Evolutionary conservation across 495 filamentous ascomycete species (phyloP), one percentile per base, ranked within the genome.

Genomic region (Astrothelium macrocarpum): DNA sequence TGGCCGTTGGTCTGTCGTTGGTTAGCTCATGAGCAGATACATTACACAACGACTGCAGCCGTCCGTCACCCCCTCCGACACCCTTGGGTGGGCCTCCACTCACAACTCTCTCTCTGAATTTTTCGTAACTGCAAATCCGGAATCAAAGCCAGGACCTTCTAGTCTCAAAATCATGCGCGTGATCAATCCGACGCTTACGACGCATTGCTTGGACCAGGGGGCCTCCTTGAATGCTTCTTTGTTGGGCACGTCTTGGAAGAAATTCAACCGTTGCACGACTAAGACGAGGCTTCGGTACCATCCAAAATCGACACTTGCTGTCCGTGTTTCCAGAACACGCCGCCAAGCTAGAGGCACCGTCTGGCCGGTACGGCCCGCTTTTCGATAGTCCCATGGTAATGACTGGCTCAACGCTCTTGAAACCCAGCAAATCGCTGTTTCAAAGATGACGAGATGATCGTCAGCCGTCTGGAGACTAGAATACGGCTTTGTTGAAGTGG

Each of bases 361-460:
- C 49, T 11, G 25, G 25, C 49, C 25, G 49, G 49, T 29, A 56
- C 49, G 49, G 49, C 49, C 49, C 49, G 49, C 49, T 56, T 56
- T 56, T 56, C 25, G 49, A 56, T 5, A 11, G 25, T 56, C 12
- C 49, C 49, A 56, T 56, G 49, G 49, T 56, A 26, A 11, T 56
- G 23, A 56, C 49, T 56, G 49, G 49, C 49, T 56, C 49, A 56
- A 56, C 49, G 49, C 49, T 29, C 25, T n/a, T 56, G 49, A 56
- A 56, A 56, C 49, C 25, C 29, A 20, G 25, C 49, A 56, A 56
- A 56, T 56, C 25, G 49, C 9, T n/a, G 20, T 26, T 20, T 56
- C 20, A 25, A 56, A 5, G 49, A 56, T 56, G 49, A 26, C 49
- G 25, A 26, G 25, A 28, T 29, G 25, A 56, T 56, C 49, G 26